Conservation (phyloP, 2,329 filamentous ascomycete species). For the Boeremia exigua region DNA sequence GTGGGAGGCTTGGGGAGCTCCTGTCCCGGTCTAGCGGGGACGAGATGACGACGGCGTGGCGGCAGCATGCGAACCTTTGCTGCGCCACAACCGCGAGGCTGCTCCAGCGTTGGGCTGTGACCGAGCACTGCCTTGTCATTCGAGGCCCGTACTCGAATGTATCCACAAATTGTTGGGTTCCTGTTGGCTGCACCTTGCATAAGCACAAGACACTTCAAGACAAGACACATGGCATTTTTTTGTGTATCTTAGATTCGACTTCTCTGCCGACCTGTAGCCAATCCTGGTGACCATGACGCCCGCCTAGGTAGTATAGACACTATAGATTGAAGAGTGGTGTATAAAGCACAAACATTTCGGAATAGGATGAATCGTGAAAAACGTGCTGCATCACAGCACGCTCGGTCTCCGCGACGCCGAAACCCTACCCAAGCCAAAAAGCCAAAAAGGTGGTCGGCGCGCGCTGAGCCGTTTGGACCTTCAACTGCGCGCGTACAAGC, state of each 20-base stretch:
- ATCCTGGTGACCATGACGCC: slow-evolving; percentile 6
- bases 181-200: neutral
- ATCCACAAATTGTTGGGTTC: too few species aligned
- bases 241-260: slow-evolving; percentile 9
- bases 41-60: slow-evolving; percentile 25
- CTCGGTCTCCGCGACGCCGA: slow-evolving; percentile 1
- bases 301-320: slow-evolving; percentile 33
- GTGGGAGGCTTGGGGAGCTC: slow-evolving; percentile 28
- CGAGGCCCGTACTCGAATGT: too few species aligned
- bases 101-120: neutral
- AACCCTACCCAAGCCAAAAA: slow-evolving; percentile 1
- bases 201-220: neutral
- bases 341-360: slow-evolving; percentile 31
- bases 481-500: neutral
- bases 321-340: slow-evolving; percentile 28
- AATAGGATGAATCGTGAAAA: slow-evolving; percentile 16
- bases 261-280: slow-evolving; percentile 20
- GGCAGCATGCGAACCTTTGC: slow-evolving; percentile 6
- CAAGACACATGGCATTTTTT: neutral
- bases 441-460: slow-evolving; percentile 6
- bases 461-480: neutral
- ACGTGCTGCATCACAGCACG: slow-evolving; percentile 4
- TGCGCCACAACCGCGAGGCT: slow-evolving; percentile 22
- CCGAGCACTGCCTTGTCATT: neutral
- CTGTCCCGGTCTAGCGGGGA: slow-evolving; percentile 4